Conservation (phyloP, 805 yeast genomes). For the Diddensiella santjacobensis region DNA sequence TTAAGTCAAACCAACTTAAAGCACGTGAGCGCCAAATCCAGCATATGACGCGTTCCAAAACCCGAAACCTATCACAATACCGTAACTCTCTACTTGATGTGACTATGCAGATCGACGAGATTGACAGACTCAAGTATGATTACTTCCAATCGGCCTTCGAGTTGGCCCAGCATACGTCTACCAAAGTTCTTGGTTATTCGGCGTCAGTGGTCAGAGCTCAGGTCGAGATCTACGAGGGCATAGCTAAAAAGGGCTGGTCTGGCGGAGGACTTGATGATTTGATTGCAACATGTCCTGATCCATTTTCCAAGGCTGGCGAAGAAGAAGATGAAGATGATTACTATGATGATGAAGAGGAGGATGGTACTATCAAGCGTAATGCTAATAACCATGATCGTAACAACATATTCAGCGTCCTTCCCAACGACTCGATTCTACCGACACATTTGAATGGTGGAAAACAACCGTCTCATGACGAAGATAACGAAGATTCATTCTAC, state of each 20-base stretch:
- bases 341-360: background rate
- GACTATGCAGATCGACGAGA: constrained; percentile 72
- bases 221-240: constrained; percentile 72
- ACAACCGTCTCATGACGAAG: background rate
- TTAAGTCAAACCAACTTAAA: constrained; percentile 50
- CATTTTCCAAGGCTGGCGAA: constrained; percentile 40
- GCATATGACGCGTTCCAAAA: constrained; percentile 54
- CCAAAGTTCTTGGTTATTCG: constrained; percentile 48
- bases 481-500: background rate
- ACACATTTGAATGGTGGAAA: constrained; percentile 3
- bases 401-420: constrained; percentile 25
- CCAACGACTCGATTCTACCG: constrained; percentile 28
- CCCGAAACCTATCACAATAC: constrained; percentile 65
- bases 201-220: constrained; percentile 73
- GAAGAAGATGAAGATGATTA: constrained; percentile 12
- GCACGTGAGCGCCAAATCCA: constrained; percentile 59
- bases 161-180: constrained; percentile 60
- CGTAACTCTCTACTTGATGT: constrained; percentile 61
- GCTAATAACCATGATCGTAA: background rate
- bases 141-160: constrained; percentile 63
- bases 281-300: constrained; percentile 62
- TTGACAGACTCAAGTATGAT: constrained; percentile 70
- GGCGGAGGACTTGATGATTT: constrained; percentile 82
- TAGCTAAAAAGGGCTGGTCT: constrained; percentile 80
- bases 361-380: background rate